Conservation (phyloP, 306 rosid species). For the Dicorynia guianensis region DNA sequence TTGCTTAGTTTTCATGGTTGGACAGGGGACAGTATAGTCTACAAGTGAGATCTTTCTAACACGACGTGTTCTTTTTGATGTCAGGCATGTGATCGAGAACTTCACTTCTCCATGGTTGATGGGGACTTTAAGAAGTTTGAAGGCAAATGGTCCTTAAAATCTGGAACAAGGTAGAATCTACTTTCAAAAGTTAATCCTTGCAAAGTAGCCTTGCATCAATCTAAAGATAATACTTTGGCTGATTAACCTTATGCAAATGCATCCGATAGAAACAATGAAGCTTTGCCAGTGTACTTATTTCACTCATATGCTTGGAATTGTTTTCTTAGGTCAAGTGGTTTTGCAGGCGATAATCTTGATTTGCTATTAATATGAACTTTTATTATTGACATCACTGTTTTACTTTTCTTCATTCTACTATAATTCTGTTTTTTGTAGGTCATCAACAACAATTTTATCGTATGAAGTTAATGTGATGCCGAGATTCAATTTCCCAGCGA, state of each 20-base stretch:
- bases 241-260: background rate
- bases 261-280: background rate
- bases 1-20: background rate
- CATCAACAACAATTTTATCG: conserved; percentile 72
- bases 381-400: conserved; percentile 20
- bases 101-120: conserved; percentile 94
- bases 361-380: conserved; percentile 10
- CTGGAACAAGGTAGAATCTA: conserved; percentile 69
- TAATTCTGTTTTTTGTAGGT: conserved; percentile 55
- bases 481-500: conserved; percentile 91
- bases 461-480: conserved; percentile 95
- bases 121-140: conserved; percentile 97
- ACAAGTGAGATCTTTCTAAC: conserved; percentile 25
- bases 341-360: background rate
- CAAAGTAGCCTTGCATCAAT: conserved; percentile 16
- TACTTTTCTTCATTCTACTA: conserved; percentile 23
- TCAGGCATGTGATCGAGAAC: conserved; percentile 83
- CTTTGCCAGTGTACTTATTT: conserved; percentile 23
- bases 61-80: conserved; percentile 14
- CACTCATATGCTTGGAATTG: background rate
- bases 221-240: conserved; percentile 1
- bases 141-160: conserved; percentile 91
- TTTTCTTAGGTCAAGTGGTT: background rate
- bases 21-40: background rate
- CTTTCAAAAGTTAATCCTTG: conserved; percentile 36